phyloP scores from a whole-genome alignment of 2,329 filamentous ascomycete genomes.

The Aspergillus arachidicola region DNA sequence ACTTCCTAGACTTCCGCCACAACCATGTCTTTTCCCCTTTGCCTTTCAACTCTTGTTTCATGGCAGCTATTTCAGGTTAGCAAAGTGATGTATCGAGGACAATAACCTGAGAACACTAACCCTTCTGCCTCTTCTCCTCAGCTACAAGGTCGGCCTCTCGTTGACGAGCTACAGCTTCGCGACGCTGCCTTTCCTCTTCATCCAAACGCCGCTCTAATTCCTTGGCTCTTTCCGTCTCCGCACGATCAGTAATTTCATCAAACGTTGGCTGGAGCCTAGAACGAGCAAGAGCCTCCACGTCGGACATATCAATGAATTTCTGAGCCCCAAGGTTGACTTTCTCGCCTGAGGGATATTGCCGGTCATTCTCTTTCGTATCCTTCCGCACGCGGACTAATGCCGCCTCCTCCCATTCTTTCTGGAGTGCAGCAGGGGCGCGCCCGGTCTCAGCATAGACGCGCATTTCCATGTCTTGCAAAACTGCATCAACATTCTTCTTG shows the following conservation, averaged over 20 bases:
- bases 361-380: constrained; percentile 65
- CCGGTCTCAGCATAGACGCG: constrained; percentile 77
- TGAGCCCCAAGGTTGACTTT: constrained; percentile 73
- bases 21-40: constrained; percentile 30
- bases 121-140: constrained; percentile 30
- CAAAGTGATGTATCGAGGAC: neutral
- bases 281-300: constrained; percentile 78
- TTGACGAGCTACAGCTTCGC: constrained; percentile 50
- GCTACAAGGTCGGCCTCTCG: constrained; percentile 42
- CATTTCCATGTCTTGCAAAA: constrained; percentile 79
- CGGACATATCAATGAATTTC: constrained; percentile 74
- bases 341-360: constrained; percentile 59
- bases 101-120: constrained; percentile 23
- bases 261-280: constrained; percentile 78
- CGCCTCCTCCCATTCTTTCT: constrained; percentile 78
- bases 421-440: constrained; percentile 67
- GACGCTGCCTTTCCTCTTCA: constrained; percentile 65
- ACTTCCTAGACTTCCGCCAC: constrained; percentile 32
- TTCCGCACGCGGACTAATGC: constrained; percentile 68
- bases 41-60: constrained; percentile 23
- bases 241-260: constrained; percentile 80
- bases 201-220: constrained; percentile 66
- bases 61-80: constrained; percentile 16
- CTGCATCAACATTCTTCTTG: constrained; percentile 80
- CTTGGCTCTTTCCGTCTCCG: constrained; percentile 70